Percentiles rank a stretch among this genome's conserved stretches.
These are phyloP conservation scores for Camellia oleifera DNA, from an alignment of 179 eudicot genomes.

Conservation along the genomic window DNA sequence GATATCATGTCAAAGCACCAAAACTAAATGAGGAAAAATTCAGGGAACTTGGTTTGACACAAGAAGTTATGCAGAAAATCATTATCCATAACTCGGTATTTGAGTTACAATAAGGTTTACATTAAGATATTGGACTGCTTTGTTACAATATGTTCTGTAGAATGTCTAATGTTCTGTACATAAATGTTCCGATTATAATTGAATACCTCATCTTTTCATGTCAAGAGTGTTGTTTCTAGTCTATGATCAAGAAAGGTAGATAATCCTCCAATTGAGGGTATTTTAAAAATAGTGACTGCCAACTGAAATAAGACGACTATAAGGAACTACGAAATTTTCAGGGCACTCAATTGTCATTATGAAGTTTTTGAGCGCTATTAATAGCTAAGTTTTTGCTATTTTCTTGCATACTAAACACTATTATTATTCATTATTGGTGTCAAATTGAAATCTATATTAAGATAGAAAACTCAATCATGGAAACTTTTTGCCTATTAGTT, in stretches of 20 bases:
- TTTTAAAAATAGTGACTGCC: background rate
- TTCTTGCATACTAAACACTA: background rate
- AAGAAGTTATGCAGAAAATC: background rate
- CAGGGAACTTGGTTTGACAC: conserved; percentile 4
- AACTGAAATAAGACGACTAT: background rate
- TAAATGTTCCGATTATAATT: background rate
- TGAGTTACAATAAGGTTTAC: background rate
- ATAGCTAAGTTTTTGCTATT: background rate
- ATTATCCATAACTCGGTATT: background rate
- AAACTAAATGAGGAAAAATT: background rate
- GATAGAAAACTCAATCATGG: background rate
- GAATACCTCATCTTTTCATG: background rate
- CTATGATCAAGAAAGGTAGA: background rate
- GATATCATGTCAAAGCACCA: background rate
- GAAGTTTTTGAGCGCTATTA: background rate
- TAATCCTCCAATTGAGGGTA: background rate
- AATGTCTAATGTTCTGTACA: too few relatives aligned
- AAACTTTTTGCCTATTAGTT: background rate
- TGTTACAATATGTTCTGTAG: too few relatives aligned
- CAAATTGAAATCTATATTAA: background rate
- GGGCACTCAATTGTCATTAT: background rate
- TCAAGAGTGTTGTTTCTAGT: background rate
- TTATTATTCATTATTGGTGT: background rate
- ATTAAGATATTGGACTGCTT: background rate
- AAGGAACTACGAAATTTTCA: background rate